These are phyloP conservation scores for Boechera stricta DNA, from an alignment of 345 rosid species.

Conservation along the genomic window DNA sequence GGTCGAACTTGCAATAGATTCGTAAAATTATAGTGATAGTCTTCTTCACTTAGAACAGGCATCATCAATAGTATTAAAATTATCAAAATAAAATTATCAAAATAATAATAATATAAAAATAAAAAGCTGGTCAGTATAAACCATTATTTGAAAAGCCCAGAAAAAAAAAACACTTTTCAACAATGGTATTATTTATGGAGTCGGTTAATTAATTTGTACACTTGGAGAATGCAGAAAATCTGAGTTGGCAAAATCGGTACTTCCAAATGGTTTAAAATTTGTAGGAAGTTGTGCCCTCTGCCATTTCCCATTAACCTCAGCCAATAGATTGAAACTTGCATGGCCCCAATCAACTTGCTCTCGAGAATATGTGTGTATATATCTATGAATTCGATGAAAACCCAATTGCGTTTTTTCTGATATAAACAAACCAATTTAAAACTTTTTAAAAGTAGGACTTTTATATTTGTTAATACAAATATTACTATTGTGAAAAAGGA, in stretches of 20 bases:
- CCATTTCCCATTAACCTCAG: slow-evolving; percentile 17
- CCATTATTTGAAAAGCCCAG: no score
- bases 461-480: not conserved
- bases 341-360: slow-evolving; percentile 41
- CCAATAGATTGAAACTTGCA: slow-evolving; percentile 35
- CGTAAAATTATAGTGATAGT: no score
- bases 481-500: not conserved
- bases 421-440: not conserved
- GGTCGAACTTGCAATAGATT: no score
- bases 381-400: not conserved
- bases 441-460: not conserved
- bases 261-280: slow-evolving; percentile 23
- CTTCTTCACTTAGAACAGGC: no score
- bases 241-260: not conserved
- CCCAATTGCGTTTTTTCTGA: not conserved
- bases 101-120: no score
- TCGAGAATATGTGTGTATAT: not conserved
- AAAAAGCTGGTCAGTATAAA: no score
- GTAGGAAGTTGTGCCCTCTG: slow-evolving; percentile 33
- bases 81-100: no score
- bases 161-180: no score
- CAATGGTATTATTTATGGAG: not conserved
- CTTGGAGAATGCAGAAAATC: slow-evolving; percentile 1
- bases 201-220: not conserved
- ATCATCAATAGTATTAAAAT: no score